Base-by-base conservation (phyloP, 1,139 yeast species). In the Lodderomyces margitis region DNA sequence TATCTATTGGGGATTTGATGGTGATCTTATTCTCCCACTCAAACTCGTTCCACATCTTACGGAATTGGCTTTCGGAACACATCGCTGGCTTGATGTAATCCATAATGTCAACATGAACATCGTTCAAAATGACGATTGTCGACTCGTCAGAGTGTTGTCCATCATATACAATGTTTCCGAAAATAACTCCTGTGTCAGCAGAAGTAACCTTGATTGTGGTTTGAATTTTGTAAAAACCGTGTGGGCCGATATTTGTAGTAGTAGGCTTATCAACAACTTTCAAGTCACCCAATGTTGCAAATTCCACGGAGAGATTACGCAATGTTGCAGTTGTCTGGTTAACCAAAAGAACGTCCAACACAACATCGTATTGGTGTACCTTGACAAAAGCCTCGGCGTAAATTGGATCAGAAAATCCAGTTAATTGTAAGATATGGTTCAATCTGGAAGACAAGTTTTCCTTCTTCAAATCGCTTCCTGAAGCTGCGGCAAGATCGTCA, bases 11-110 rank as follows among this genome's bases (percentile, higher is more conserved):
- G 2, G 95, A 82, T 55, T 86, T 83, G 59, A 94, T 87, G 48
- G 92, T 87, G 57, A 94, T 92, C 71, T 94, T 94, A 70, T 94
- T 94, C 66, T 94, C 99, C 99, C 99, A 94, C 68, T 94, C 99
- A 61, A 94, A 94, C 63, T 91, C 98, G 62, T 89, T 87, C 99
- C 99, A 94, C 98, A 91, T 91, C 56, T 83, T 80, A 57, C 98
- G 87, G 87, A 94, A 94, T 53, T 80, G 85, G 40, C 83, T 80
- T 64, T 92, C 98, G 14, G 89, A 71, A 63, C 96, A 88, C 21
- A 80, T 76, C 11, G 96, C 95, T 19, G 98, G 98, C 62, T 87
- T 88, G 62, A 94, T 91, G 69, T 94, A 94, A 66, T 92, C 98
- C 92, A 92, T 87, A 46, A 92, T 88, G 61, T 92, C 97, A 47